phyloP scores from a whole-genome alignment of 1,284 basidiomycete species.

The Marasmius fiardii region DNA sequence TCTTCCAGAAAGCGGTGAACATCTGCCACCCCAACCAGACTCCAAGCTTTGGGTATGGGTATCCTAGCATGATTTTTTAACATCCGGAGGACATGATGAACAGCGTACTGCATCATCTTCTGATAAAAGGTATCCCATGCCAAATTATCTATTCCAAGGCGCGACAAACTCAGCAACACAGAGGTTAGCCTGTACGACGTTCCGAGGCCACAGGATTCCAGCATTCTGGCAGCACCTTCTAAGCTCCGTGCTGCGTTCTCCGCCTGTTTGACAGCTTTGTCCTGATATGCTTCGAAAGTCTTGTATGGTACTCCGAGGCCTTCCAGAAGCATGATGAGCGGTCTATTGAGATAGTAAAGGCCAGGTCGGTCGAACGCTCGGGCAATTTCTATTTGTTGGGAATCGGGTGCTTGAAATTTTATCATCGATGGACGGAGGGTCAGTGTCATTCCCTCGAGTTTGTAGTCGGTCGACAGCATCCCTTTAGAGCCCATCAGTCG shows the following conservation, averaged over 20 bases:
- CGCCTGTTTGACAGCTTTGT: constrained; percentile 45
- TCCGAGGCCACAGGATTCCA: constrained; percentile 43
- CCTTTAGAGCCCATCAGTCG: constrained; percentile 64
- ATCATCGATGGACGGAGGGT: constrained; percentile 56
- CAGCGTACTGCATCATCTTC: constrained; percentile 47
- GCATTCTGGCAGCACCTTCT: constrained; percentile 40
- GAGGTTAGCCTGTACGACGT: constrained; percentile 36
- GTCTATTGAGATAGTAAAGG: constrained; percentile 39
- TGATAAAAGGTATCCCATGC: constrained; percentile 45
- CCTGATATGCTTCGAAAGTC: constrained; percentile 49
- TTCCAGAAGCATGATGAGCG: constrained; percentile 48
- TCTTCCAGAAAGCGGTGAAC: constrained; percentile 46
- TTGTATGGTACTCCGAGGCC: constrained; percentile 33
- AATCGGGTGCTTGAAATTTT: constrained; percentile 52
- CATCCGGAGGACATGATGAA: constrained; percentile 58
- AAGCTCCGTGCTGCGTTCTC: constrained; percentile 39
- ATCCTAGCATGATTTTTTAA: constrained; percentile 69
- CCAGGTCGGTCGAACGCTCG: constrained; percentile 9
- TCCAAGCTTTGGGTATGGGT: constrained; percentile 58
- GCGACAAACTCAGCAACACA: constrained; percentile 32
- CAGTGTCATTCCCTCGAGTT: constrained; percentile 40
- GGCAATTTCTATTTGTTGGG: constrained; percentile 58
- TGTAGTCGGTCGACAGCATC: constrained; percentile 56
- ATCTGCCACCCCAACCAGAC: constrained; percentile 68
- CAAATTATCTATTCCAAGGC: constrained; percentile 28